These are phyloP conservation scores for Umbilicus rupestris DNA, from an alignment of 164 flowering plant species.

Conservation along the genomic window DNA sequence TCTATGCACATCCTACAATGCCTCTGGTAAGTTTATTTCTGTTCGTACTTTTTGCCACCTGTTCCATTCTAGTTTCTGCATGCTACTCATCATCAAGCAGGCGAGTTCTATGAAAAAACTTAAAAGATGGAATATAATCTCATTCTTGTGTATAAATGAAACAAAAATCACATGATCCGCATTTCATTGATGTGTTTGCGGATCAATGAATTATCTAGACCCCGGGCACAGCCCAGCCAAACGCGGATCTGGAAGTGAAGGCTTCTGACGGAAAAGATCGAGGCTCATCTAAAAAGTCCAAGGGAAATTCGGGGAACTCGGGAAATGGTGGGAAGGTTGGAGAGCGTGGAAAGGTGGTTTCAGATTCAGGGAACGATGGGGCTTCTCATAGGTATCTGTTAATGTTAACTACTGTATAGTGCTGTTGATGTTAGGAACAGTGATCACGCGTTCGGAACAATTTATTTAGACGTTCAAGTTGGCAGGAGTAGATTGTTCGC, in stretches of 20 bases:
- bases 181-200: not conserved
- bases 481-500: too few species aligned
- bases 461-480: too few species aligned
- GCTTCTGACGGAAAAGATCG: slow-evolving; percentile 5
- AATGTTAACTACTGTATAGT: not conserved
- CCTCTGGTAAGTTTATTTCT: not conserved
- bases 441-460: too few species aligned
- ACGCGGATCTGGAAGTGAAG: not conserved
- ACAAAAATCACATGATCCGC: not conserved
- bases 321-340: slow-evolving; percentile 1
- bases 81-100: not conserved
- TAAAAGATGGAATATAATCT: too few species aligned
- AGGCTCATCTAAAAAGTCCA: slow-evolving; percentile 6
- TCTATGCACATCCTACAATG: slow-evolving; percentile 9
- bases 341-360: slow-evolving; percentile 6
- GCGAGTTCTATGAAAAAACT: too few species aligned
- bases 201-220: not conserved
- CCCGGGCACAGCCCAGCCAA: not conserved
- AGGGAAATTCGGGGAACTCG: not conserved
- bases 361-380: slow-evolving; percentile 10
- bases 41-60: not conserved
- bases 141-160: too few species aligned
- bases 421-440: too few species aligned
- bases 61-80: not conserved
- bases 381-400: slow-evolving; percentile 5